phyloP scores from a whole-genome alignment of 345 rosid species.

The Gossypium arboreum region DNA sequence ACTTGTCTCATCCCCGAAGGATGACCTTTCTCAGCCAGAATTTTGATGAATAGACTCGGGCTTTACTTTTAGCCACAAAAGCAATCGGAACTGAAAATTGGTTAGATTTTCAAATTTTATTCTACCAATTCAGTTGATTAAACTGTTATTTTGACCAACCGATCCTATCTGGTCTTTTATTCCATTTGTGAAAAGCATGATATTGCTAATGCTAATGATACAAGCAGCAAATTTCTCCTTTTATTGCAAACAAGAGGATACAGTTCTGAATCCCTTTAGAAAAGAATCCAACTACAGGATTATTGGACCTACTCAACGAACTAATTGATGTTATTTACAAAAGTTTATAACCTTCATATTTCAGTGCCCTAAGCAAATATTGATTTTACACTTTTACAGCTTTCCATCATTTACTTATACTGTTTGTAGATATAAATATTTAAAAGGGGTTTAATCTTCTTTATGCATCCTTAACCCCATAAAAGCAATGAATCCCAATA shows the following conservation, averaged over 20 bases:
- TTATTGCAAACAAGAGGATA: not conserved
- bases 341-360: not conserved
- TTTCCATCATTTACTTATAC: not conserved
- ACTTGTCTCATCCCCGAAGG: no score
- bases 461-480: not conserved
- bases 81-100: no score
- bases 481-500: not conserved
- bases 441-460: not conserved
- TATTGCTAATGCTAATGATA: no score
- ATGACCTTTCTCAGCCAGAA: no score
- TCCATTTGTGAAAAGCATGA: not conserved
- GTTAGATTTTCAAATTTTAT: no score
- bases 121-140: no score
- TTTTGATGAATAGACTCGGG: no score
- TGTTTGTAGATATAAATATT: not conserved
- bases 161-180: not conserved
- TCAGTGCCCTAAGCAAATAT: not conserved
- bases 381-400: not conserved
- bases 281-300: not conserved
- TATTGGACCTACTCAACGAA: not conserved
- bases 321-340: conserved; percentile 4
- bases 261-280: not conserved
- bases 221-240: not conserved
- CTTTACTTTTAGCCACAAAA: no score
- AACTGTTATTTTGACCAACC: not conserved